phyloP scores from a whole-genome alignment of 2,329 filamentous ascomycete genomes.

The Colletotrichum acutatum region DNA sequence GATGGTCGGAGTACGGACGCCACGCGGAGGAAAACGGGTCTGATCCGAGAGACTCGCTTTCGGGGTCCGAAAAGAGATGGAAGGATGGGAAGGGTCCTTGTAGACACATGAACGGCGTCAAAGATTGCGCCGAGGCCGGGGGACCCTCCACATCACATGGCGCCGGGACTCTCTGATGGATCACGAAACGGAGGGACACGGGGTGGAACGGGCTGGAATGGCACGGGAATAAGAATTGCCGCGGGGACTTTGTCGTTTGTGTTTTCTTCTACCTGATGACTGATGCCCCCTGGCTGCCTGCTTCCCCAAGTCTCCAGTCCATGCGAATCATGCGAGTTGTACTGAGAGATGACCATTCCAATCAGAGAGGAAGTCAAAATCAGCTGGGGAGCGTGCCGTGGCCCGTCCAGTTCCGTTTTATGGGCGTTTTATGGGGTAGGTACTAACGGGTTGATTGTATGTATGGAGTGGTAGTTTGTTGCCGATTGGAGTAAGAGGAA shows the following conservation, averaged over 20 bases:
- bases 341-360: not conserved
- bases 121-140: not conserved
- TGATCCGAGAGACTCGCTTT: not conserved
- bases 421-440: not conserved
- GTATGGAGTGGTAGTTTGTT: not conserved
- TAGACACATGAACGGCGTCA: not conserved
- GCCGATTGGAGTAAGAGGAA: not conserved
- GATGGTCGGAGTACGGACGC: not conserved
- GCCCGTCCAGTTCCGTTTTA: not conserved
- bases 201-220: not conserved
- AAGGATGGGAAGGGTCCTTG: not conserved
- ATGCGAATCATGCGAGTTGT: not conserved
- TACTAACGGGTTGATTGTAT: too few species aligned
- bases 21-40: not conserved
- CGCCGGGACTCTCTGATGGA: not conserved
- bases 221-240: not conserved
- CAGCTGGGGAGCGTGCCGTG: not conserved
- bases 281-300: not conserved
- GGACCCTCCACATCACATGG: not conserved
- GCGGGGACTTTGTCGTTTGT: not conserved
- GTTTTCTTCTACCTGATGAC: not conserved
- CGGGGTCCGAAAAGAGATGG: not conserved
- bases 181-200: not conserved
- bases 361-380: not conserved
- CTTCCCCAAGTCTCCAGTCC: not conserved